Evolutionary conservation across 441 rosid species (phyloP).

Genomic region (Hura crepitans): DNA sequence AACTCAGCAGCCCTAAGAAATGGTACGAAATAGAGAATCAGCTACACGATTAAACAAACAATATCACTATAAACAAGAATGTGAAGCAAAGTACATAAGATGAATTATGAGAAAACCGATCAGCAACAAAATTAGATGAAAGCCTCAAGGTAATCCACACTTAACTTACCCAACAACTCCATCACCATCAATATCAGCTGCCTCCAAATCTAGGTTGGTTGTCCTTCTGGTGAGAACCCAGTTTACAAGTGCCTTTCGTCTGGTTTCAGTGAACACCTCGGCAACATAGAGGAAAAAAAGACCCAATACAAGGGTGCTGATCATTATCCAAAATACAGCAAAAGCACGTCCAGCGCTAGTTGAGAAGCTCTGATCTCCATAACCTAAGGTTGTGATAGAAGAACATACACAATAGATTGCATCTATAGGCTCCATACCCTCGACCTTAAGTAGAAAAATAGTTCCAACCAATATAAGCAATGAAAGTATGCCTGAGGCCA

Average conservation of each 20-base stretch:
- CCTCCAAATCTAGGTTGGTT: conserved; percentile 60
- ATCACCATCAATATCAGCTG: conserved; percentile 67
- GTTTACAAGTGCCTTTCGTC: conserved; percentile 48
- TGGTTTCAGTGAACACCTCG: conserved; percentile 49
- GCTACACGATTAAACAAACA: background rate
- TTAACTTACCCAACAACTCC: conserved; percentile 54
- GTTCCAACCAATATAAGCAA: conserved; percentile 46
- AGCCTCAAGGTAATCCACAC: conserved; percentile 6
- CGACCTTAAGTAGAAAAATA: conserved; percentile 35
- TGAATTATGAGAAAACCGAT: background rate
- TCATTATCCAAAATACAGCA: conserved; percentile 59
- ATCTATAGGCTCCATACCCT: conserved; percentile 39
- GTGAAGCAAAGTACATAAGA: background rate
- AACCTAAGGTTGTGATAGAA: conserved; percentile 71
- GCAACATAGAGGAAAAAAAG: conserved; percentile 55
- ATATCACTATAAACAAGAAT: background rate
- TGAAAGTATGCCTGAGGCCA: conserved; percentile 34
- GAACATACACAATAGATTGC: conserved; percentile 72
- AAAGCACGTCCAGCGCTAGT: conserved; percentile 49
- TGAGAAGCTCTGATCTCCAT: conserved; percentile 67
- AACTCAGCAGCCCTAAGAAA: conserved; percentile 50
- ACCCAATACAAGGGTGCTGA: conserved; percentile 52
- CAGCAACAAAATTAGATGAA: background rate
- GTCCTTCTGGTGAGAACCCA: conserved; percentile 61
- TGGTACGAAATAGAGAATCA: conserved; percentile 1